Conservation (phyloP, 2,329 filamentous ascomycete species). For the Boeremia lycopersici region DNA sequence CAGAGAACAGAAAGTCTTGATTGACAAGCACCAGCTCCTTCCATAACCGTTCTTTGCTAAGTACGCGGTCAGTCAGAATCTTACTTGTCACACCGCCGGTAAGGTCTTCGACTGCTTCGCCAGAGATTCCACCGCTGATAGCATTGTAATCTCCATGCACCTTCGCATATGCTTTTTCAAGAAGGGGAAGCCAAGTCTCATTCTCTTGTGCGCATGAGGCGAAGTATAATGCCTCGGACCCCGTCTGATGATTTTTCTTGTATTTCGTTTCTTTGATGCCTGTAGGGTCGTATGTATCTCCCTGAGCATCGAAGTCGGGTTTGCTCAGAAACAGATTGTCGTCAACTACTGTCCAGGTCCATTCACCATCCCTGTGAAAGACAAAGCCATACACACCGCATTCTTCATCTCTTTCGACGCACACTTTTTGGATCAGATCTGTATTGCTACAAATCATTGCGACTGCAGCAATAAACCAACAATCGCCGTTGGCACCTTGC, state of each 20-base stretch:
- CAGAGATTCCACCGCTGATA: slow-evolving; percentile 71
- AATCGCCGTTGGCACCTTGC: slow-evolving; percentile 79
- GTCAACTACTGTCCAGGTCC: slow-evolving; percentile 89
- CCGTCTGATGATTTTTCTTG: slow-evolving; percentile 71
- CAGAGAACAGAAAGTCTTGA: slow-evolving; percentile 76
- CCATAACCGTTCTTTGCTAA: slow-evolving; percentile 83
- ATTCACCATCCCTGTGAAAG: slow-evolving; percentile 69
- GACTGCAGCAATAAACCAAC: slow-evolving; percentile 83
- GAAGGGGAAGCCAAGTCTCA: slow-evolving; percentile 79
- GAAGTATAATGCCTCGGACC: slow-evolving; percentile 78
- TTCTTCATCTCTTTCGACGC: slow-evolving; percentile 72
- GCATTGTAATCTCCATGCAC: slow-evolving; percentile 79
- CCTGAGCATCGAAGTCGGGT: slow-evolving; percentile 76
- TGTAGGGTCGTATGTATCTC: slow-evolving; percentile 68
- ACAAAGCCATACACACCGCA: slow-evolving; percentile 87
- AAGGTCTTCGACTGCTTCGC: slow-evolving; percentile 61
- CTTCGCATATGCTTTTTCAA: slow-evolving; percentile 86
- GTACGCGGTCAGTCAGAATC: slow-evolving; percentile 69
- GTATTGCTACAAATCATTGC: slow-evolving; percentile 76
- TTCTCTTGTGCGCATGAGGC: slow-evolving; percentile 75
- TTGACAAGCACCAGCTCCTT: slow-evolving; percentile 77
- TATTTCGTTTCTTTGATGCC: slow-evolving; percentile 64
- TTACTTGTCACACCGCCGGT: slow-evolving; percentile 73
- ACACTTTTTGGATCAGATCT: slow-evolving; percentile 72
- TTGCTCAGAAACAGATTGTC: slow-evolving; percentile 84